These are phyloP conservation scores for Globisporangium yorkense DNA, from an alignment of 352 stramenopile genomes.

Conservation along the genomic window DNA sequence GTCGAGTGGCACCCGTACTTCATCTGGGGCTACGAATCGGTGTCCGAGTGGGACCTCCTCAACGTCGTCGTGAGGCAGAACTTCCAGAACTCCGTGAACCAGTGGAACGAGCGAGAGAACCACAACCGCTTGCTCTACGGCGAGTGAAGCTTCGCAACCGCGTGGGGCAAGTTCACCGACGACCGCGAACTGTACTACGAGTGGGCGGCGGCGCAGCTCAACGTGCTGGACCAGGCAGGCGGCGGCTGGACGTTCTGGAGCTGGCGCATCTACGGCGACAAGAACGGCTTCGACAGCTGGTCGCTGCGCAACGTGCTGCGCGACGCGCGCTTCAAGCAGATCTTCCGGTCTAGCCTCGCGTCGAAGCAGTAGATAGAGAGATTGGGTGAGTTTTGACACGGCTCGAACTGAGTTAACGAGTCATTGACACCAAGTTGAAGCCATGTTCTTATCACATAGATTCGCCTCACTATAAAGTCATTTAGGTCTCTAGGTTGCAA, in stretches of 20 bases:
- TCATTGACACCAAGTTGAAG: too few species aligned
- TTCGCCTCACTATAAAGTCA: too few species aligned
- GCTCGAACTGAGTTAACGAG: too few species aligned
- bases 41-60: constrained; percentile 44
- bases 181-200: constrained; percentile 35
- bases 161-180: constrained; percentile 47
- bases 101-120: constrained; percentile 31
- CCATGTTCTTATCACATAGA: too few species aligned
- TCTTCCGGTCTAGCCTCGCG: neutral
- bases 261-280: constrained; percentile 64
- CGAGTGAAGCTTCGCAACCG: constrained; percentile 41
- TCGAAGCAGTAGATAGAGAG: too few species aligned
- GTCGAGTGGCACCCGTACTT: constrained; percentile 83
- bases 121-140: constrained; percentile 42
- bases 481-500: too few species aligned
- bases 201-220: constrained; percentile 37
- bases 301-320: constrained; percentile 54
- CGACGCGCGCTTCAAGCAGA: constrained; percentile 20
- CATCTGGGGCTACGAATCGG: constrained; percentile 68
- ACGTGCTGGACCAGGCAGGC: constrained; percentile 41
- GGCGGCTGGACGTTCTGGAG: constrained; percentile 76
- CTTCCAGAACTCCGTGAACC: constrained; percentile 27
- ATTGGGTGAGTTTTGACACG: too few species aligned
- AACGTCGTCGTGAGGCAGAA: constrained; percentile 33
- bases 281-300: constrained; percentile 51